Percentiles rank a stretch among this genome's conserved stretches.
Conservation (phyloP, 1,284 basidiomycete genomes). For the Pseudozyma tsukubaensis region DNA sequence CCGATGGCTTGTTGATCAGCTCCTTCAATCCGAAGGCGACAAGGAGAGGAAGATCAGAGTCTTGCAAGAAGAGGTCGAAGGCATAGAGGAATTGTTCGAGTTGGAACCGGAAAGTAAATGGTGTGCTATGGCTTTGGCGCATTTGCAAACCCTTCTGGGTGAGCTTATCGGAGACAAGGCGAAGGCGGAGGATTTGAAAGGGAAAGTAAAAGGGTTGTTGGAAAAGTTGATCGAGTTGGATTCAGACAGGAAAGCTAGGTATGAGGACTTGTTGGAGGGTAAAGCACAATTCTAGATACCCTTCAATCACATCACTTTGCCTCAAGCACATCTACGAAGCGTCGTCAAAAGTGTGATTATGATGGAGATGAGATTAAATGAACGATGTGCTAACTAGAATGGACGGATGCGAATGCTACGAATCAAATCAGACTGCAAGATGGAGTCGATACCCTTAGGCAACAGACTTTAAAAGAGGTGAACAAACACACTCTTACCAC, state of each 20-base stretch:
- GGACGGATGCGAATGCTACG: slow-evolving; percentile 2
- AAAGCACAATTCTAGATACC: slow-evolving; percentile 26
- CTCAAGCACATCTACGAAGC: too few species aligned
- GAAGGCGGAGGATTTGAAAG: background rate
- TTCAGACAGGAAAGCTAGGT: slow-evolving; percentile 54
- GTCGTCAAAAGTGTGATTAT: background rate
- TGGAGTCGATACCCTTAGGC: background rate
- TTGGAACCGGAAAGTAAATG: slow-evolving; percentile 95
- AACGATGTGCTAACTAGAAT: background rate
- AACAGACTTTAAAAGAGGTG: slow-evolving; percentile 20
- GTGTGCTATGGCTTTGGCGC: slow-evolving; percentile 59
- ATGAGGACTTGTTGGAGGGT: slow-evolving; percentile 49
- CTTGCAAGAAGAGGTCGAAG: slow-evolving; percentile 77
- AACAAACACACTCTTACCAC: slow-evolving; percentile 44
- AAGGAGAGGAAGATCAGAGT: slow-evolving; percentile 6
- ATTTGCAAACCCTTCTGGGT: slow-evolving; percentile 36
- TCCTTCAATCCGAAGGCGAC: background rate
- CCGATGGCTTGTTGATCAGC: slow-evolving; percentile 84
- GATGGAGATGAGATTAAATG: background rate
- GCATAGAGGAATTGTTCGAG: slow-evolving; percentile 86
- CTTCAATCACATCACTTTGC: background rate
- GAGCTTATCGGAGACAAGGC: background rate
- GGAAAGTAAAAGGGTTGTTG: slow-evolving; percentile 23
- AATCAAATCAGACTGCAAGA: background rate
- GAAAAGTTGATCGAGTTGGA: slow-evolving; percentile 48